Evolutionary conservation across 2,329 filamentous ascomycete species (phyloP), one percentile per base, ranked within the genome.

Genomic region (Mariannaea elegans): DNA sequence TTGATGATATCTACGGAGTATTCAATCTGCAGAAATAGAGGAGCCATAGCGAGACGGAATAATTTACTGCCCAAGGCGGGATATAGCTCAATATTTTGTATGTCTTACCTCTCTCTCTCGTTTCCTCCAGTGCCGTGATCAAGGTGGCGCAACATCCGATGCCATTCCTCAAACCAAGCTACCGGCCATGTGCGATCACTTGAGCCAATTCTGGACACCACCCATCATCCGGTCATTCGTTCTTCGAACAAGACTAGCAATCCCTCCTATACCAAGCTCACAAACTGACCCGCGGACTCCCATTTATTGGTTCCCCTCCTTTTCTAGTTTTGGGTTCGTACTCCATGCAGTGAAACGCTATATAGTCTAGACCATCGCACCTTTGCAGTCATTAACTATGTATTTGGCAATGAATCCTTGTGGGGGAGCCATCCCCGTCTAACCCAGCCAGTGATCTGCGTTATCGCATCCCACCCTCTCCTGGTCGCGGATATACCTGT

Each of bases 61-160:
- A 42, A 21, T 42, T 23, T 13, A 16, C 23, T 19, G 19, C 21
- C 19, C 18, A 5, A 7, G 7, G 18, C 14, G 21, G 51, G n/a
- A 27, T n/a, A 31, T 29, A 23, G 16, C 32, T 23, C 39, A 21
- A n/a, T n/a, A 49, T 34, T 53, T 38, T 38, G 4, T 41, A 16
- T 14, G 32, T 51, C 47, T 41, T 34, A 14, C 23, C 23, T 27
- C 14, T 41, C 13, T n/a, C 44, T 39, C 21, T 59, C 34, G n/a
- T 50, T 23, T 42, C 45, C 56, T 38, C 27, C n/a, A 32, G 14
- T 36, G 32, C 38, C 48, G 19, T 8, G 39, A 38, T 19, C 24
- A 27, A 5, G 24, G 56, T 59, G 56, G 56, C 56, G 56, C 50
- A 57, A 57, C 44, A 59, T 54, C 36, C 24, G 49, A 59, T 49